Evolutionary conservation across 2,329 filamentous ascomycete genomes (phyloP), one percentile per base, ranked within the genome.

Genomic region (Sporothrix brasiliensis): DNA sequence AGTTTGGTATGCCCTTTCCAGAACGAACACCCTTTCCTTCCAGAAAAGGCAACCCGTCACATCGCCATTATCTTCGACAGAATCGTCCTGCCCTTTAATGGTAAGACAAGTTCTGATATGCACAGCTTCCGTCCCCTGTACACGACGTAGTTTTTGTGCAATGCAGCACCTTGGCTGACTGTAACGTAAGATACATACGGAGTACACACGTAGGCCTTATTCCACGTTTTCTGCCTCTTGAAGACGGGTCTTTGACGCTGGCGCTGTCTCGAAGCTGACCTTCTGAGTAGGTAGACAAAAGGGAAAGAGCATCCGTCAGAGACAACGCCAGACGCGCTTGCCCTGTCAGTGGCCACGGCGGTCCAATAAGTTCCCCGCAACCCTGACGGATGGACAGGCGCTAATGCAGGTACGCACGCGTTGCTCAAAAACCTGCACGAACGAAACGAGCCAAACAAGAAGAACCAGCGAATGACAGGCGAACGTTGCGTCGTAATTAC

Each of bases 381-480:
- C 52, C 52, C 14, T 39, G 34, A 53, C 30, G 52, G 16, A 16
- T 47, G 39, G 21, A 44, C 24, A 19, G 49, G 44, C 67, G 67
- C 67, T 69, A 69, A 69, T 69, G 67, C 67, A 69, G 67, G 67
- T 69, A 69, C 67, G n/a, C 44, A 60, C 16, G 47, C 47, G 27
- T 67, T 27, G 44, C 5, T 39, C 27, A 19, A 56, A 67, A 67
- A 67, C 49, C 34, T 52, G 44, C 65, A 53, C 27, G 30, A 27
- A 41, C 47, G 49, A 54, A 67, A 44, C 49, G 50, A 68, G 21
- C n/a, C 34, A 68, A 56, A 24, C 41, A 68, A 30, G 52, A 30
- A 68, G 39, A 44, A 54, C 24, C 9, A 30, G 47, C 63, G 63
- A 50, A 65, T 50, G 60, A 30, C 34, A 9, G 21, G 56, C 34